These are phyloP conservation scores for Peribolospora kevripleyi DNA, from an alignment of 768 basidiomycete genomes.

Conservation along the genomic window DNA sequence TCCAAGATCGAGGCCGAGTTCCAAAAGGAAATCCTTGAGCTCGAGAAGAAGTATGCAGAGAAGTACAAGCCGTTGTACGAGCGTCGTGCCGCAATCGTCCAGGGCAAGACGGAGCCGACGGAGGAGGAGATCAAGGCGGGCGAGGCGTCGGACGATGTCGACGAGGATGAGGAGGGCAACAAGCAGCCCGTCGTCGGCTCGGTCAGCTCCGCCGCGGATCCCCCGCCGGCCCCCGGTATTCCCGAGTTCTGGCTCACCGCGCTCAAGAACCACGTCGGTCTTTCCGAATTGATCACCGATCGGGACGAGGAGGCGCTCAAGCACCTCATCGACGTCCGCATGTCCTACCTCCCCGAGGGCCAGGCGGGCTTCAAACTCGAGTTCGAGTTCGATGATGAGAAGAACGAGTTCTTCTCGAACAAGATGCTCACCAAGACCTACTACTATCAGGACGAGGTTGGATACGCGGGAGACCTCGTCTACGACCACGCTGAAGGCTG, in stretches of 20 bases:
- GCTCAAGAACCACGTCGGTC: constrained; percentile 64
- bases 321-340: constrained; percentile 48
- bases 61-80: constrained; percentile 49
- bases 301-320: constrained; percentile 72
- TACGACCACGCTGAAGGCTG: constrained; percentile 85
- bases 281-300: constrained; percentile 75
- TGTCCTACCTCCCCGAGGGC: constrained; percentile 43
- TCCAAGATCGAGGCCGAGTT: constrained; percentile 75
- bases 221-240: constrained; percentile 27
- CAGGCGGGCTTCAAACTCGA: constrained; percentile 78
- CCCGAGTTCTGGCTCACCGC: constrained; percentile 98
- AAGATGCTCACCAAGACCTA: constrained; percentile 73
- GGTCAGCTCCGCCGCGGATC: constrained; percentile 14
- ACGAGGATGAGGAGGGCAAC: constrained; percentile 27
- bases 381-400: constrained; percentile 41
- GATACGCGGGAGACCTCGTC: constrained; percentile 83
- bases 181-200: constrained; percentile 13
- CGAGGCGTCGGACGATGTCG: constrained; percentile 39
- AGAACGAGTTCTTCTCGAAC: constrained; percentile 77
- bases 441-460: constrained; percentile 33
- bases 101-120: constrained; percentile 46
- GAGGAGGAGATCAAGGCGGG: constrained; percentile 63
- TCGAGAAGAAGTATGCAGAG: constrained; percentile 58
- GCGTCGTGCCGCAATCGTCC: constrained; percentile 61
- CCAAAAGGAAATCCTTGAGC: constrained; percentile 79